Conservation (phyloP, 345 rosid species). For the Rhodamnia rubescens region DNA sequence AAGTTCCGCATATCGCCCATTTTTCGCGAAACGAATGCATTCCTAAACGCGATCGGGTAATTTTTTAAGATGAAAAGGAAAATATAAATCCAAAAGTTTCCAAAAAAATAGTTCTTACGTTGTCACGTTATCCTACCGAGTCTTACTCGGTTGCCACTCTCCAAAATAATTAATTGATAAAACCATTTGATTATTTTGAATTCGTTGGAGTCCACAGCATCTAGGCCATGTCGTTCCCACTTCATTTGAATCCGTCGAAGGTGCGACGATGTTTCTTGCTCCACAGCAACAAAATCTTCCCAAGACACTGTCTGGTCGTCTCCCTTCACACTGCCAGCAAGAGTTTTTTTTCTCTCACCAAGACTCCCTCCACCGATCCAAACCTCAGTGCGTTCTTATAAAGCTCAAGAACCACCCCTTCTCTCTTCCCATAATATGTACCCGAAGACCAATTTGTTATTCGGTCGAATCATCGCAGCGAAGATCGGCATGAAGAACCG, state of each 20-base stretch:
- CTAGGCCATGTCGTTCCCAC: neutral
- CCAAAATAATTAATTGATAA: too few relatives aligned
- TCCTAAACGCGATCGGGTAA: too few relatives aligned
- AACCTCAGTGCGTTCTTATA: neutral
- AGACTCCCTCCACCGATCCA: neutral
- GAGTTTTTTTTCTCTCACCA: neutral
- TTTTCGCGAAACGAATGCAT: too few relatives aligned
- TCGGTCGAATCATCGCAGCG: neutral
- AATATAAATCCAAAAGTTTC: neutral
- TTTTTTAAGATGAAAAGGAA: too few relatives aligned
- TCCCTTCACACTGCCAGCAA: neutral
- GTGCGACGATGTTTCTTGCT: neutral
- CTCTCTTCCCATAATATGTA: neutral
- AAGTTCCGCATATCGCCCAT: too few relatives aligned
- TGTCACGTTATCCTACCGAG: neutral
- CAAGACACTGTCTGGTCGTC: neutral
- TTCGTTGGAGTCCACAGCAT: neutral
- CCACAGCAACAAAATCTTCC: neutral
- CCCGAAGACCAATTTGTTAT: neutral
- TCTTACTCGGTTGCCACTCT: neutral
- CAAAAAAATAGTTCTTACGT: neutral
- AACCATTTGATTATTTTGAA: neutral
- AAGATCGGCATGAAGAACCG: constrained; percentile 1
- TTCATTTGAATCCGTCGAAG: neutral
- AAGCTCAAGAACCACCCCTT: neutral